Conservation (phyloP, 2,329 filamentous ascomycete species). For the Beauveria caledonica region DNA sequence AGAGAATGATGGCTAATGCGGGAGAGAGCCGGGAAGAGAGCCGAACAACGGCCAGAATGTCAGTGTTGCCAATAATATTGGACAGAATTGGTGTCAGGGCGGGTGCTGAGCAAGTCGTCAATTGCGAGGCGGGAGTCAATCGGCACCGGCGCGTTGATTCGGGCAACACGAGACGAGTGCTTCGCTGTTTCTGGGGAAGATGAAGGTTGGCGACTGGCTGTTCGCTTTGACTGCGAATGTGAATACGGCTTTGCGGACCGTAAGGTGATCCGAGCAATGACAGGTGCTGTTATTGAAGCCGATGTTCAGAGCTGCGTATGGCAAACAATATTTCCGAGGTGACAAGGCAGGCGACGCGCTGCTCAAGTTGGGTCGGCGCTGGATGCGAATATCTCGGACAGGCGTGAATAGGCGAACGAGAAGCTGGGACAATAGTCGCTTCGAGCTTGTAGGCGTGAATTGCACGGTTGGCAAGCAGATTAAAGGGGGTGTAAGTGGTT, state of each 20-base stretch:
- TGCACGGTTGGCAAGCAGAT: background rate
- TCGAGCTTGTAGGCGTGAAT: conserved; percentile 6
- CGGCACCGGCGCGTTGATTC: conserved; percentile 26
- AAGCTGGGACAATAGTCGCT: background rate
- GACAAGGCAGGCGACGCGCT: background rate
- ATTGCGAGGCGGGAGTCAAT: conserved; percentile 23
- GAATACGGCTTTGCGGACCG: conserved; percentile 10
- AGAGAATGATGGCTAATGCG: conserved; percentile 17
- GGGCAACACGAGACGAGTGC: conserved; percentile 24
- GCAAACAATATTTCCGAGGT: background rate
- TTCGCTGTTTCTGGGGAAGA: conserved; percentile 19
- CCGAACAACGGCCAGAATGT: conserved; percentile 25
- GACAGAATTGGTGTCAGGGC: conserved; percentile 23
- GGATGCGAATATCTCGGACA: background rate
- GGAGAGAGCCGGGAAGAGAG: conserved; percentile 18
- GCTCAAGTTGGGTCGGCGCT: background rate
- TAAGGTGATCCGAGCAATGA: conserved; percentile 7
- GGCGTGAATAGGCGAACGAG: background rate
- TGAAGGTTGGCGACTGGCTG: conserved; percentile 12
- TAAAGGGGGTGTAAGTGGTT: conserved; percentile 12
- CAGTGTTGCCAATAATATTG: conserved; percentile 29
- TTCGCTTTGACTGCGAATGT: conserved; percentile 3
- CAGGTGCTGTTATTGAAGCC: background rate
- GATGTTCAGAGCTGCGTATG: background rate
- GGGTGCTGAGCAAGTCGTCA: conserved; percentile 19